Evolutionary conservation across 2,329 filamentous ascomycete genomes (phyloP), one percentile per base, ranked within the genome.

Genomic region (Leptographium procerum): DNA sequence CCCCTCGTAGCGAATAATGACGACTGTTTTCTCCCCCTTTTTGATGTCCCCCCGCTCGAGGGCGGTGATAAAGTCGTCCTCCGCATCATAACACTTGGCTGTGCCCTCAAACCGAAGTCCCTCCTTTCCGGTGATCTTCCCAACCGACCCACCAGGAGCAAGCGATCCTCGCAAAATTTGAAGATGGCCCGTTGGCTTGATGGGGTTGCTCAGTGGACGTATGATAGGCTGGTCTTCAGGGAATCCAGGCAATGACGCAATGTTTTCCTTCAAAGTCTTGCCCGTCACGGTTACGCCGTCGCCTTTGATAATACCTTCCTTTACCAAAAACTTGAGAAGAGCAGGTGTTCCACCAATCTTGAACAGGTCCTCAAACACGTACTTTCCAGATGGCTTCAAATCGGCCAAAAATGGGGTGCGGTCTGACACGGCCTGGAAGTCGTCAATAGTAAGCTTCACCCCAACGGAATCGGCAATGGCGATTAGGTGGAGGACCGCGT

Each of bases 101-200:
- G 85, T 89, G 60, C 91, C 91, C 14, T 79, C 84, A 72, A 96
- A 96, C 13, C 75, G 77, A 19, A 89, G 80, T n/a, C 91, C 91
- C 72, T 96, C 91, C 75, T 96, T 96, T 55, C 91, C 91, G 0
- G 91, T 96, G 71, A 96, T 96, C 74, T 96, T 96, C 61, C 90
- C 91, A 13, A 96, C 91, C 1, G 89, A 88, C 55, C 91, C 91
- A 11, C 86, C 87, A 2, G 91, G 91, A 0, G 91, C 90, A 43
- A 96, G 82, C 60, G 90, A 89, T 45, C 91, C 91, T 62, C 85
- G 84, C 33, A 96, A 79, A 64, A 96, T 95, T 76, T 95, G 89
- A 63, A 96, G 85, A 70, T 96, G 91, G 34, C 91, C 91, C 0
- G 88, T 91, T 0, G 80, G 67, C 74, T 96, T 96, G 77, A 96